Conservation (phyloP, 805 yeast genomes). For the Yamadazyma takamatsuzukensis region DNA sequence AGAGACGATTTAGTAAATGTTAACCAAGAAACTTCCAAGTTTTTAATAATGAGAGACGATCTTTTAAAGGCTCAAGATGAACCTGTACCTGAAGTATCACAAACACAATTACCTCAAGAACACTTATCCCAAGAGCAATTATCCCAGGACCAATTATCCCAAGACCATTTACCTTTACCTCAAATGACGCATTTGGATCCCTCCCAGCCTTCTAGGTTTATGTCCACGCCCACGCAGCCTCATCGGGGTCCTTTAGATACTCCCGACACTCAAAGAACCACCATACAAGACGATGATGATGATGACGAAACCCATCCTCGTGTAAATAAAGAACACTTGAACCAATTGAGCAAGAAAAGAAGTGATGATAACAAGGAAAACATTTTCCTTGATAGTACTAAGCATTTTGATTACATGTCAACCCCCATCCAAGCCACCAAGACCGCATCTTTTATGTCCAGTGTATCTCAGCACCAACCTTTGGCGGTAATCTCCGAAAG, state of each 20-base stretch:
- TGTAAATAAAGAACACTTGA: conserved; percentile 33
- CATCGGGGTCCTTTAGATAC: conserved; percentile 25
- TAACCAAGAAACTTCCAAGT: conserved; percentile 41
- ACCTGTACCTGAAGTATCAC: conserved; percentile 4
- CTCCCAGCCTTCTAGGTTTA: conserved; percentile 2
- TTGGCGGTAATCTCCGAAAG: conserved; percentile 31
- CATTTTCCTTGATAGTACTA: conserved; percentile 34
- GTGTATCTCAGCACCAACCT: conserved; percentile 18
- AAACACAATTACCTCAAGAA: not conserved
- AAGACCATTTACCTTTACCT: not conserved
- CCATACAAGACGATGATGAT: conserved; percentile 42
- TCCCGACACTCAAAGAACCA: conserved; percentile 45
- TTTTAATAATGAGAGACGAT: conserved; percentile 39
- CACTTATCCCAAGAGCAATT: not conserved
- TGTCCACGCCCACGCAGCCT: conserved; percentile 28
- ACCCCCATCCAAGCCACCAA: conserved; percentile 26
- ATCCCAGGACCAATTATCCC: not conserved
- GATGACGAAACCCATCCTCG: conserved; percentile 22
- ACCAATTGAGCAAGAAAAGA: conserved; percentile 14
- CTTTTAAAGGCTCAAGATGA: conserved; percentile 14
- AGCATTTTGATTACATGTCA: conserved; percentile 23
- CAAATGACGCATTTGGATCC: not conserved
- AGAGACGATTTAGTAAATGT: conserved; percentile 46
- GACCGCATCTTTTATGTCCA: conserved; percentile 8
- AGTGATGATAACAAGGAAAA: conserved; percentile 47